These are phyloP conservation scores for Endothia cerciana DNA, from an alignment of 2,329 filamentous ascomycete species.

Conservation along the genomic window DNA sequence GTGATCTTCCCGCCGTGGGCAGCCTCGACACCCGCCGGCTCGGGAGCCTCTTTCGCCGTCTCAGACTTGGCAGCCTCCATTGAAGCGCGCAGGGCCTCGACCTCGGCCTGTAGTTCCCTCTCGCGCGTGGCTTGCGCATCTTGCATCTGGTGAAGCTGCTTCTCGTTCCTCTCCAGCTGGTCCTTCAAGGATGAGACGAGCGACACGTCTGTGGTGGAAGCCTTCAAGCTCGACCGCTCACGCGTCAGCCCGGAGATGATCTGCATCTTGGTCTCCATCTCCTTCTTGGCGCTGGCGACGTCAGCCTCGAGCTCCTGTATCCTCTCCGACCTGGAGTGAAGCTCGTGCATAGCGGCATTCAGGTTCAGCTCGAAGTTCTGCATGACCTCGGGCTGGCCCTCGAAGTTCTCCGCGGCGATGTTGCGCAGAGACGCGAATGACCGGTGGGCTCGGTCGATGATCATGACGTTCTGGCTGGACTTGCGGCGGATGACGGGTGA, in stretches of 20 bases:
- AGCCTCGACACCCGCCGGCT: slow-evolving; percentile 35
- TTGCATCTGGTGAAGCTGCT: slow-evolving; percentile 74
- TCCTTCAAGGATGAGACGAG: slow-evolving; percentile 86
- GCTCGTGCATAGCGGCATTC: slow-evolving; percentile 88
- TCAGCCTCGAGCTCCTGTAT: slow-evolving; percentile 90
- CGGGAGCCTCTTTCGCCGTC: slow-evolving; percentile 35
- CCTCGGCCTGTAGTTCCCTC: slow-evolving; percentile 71
- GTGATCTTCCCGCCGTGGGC: slow-evolving; percentile 62
- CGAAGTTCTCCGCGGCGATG: slow-evolving; percentile 85
- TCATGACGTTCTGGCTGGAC: slow-evolving; percentile 86
- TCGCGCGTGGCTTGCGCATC: slow-evolving; percentile 75
- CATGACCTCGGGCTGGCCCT: slow-evolving; percentile 78
- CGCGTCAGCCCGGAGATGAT: slow-evolving; percentile 94
- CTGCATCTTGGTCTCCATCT: slow-evolving; percentile 96
- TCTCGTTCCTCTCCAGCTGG: slow-evolving; percentile 85
- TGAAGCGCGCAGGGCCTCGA: slow-evolving; percentile 68
- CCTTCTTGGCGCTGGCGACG: slow-evolving; percentile 80
- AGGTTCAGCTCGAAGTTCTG: slow-evolving; percentile 93
- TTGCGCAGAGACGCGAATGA: slow-evolving; percentile 89
- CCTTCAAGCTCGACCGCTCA: slow-evolving; percentile 87
- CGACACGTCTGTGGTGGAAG: slow-evolving; percentile 84
- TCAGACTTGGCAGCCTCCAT: slow-evolving; percentile 37
- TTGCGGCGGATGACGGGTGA: slow-evolving; percentile 86
- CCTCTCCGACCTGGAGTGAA: slow-evolving; percentile 83
- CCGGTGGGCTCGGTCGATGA: slow-evolving; percentile 87